Conservation (phyloP, 2,329 filamentous ascomycete genomes). For the Pyrenophora teres region DNA sequence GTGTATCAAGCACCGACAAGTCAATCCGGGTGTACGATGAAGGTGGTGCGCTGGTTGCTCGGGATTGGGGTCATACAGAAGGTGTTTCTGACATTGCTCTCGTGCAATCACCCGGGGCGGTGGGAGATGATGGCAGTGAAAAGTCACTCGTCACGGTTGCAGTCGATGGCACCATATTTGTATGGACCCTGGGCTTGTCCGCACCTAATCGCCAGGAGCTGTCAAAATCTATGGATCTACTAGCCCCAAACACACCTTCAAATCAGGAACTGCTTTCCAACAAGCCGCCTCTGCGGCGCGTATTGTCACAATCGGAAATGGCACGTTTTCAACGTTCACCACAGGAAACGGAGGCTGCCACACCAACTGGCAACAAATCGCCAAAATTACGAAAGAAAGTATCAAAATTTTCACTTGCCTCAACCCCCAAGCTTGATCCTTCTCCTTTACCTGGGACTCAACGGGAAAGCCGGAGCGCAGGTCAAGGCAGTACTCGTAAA, state of each 20-base stretch:
- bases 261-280: conserved; percentile 42
- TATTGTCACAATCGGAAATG: conserved; percentile 85
- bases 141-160: conserved; percentile 54
- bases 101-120: conserved; percentile 48
- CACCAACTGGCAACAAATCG: conserved; percentile 51
- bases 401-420: conserved; percentile 58
- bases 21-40: conserved; percentile 90
- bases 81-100: conserved; percentile 85
- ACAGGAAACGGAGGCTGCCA: conserved; percentile 38
- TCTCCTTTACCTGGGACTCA: conserved; percentile 39
- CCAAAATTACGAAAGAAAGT: conserved; percentile 60
- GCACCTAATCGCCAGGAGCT: conserved; percentile 35
- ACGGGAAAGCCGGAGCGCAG: conserved; percentile 29
- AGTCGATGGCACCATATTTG: conserved; percentile 57
- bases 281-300: conserved; percentile 77
- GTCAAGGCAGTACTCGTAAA: conserved; percentile 30
- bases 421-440: conserved; percentile 52
- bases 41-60: conserved; percentile 75
- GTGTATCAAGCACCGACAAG: conserved; percentile 94
- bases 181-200: conserved; percentile 49
- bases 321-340: conserved; percentile 71
- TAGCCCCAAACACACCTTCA: conserved; percentile 38
- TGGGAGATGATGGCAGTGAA: conserved; percentile 55
- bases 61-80: conserved; percentile 95
- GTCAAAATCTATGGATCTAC: conserved; percentile 46